These are phyloP conservation scores for Lodderomyces margitis DNA, from an alignment of 1,139 yeast genomes.

Conservation along the genomic window DNA sequence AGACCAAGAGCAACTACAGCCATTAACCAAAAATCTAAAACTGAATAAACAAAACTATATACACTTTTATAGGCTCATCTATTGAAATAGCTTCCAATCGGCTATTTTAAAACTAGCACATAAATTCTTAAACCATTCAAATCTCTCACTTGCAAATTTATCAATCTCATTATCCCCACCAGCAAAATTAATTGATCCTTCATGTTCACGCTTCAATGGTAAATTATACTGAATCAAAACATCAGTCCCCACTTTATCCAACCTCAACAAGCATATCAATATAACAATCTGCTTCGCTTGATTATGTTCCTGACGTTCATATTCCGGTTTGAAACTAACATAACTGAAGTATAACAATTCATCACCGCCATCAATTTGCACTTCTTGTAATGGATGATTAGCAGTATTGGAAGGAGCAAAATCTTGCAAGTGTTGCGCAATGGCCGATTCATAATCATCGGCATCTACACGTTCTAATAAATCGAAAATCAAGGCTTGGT, in stretches of 20 bases:
- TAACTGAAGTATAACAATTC: constrained; percentile 10
- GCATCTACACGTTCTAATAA: constrained; percentile 57
- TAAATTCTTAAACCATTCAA: constrained; percentile 18
- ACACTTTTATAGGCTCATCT: background rate
- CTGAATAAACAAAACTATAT: background rate
- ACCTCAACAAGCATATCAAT: constrained; percentile 49
- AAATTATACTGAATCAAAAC: constrained; percentile 59
- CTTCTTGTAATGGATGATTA: constrained; percentile 8
- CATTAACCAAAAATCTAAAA: background rate
- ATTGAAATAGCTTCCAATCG: constrained; percentile 31
- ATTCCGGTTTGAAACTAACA: constrained; percentile 11
- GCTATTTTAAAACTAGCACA: constrained; percentile 20
- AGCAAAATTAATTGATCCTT: constrained; percentile 9
- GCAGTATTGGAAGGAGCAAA: constrained; percentile 17
- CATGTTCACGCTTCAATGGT: constrained; percentile 27
- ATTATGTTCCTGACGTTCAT: constrained; percentile 6
- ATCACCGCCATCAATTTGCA: constrained; percentile 4
- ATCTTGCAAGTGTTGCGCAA: constrained; percentile 45
- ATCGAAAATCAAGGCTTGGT: constrained; percentile 70
- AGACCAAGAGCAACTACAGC: constrained; percentile 5
- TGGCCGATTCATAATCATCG: constrained; percentile 32
- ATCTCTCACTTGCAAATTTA: constrained; percentile 13
- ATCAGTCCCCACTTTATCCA: constrained; percentile 56
- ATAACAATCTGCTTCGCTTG: constrained; percentile 11
- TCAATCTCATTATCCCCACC: constrained; percentile 19